Base-by-base conservation (phyloP, 2,329 filamentous ascomycete species). In the Monascus ruber region DNA sequence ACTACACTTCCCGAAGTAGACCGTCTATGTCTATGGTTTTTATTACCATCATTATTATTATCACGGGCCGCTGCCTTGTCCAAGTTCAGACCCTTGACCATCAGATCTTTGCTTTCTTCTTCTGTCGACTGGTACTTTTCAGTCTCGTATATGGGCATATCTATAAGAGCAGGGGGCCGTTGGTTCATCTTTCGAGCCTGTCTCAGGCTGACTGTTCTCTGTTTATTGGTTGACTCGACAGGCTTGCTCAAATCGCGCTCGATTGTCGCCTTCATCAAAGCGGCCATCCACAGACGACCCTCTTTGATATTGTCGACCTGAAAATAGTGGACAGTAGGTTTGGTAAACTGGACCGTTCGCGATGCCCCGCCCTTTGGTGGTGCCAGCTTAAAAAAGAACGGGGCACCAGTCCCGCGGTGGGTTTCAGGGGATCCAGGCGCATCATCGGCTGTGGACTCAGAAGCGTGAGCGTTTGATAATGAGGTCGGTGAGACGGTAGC, bases 361-460 rank as follows among this genome's bases (percentile, higher is more conserved):
- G 87, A 86, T 6, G 94, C 73, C 7, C 88, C 89, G 4, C 82
- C 77, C 43, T 89, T 84, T 1, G 91, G 91, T 1, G 91, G 91
- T 5, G 94, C 81, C 5, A 98, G 78, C 66, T 98, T 98, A 75
- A 98, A 98, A 55, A 96, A 96, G 66, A 98, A 98, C 56, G 93
- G 83, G 1, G 80, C 72, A 41, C 85, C 82, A 31, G 74, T 70
- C 50, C 58, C 49, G 47, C 52, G 49, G 51, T 56, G 53, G 43
- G 56, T 47, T 44, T 31, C 57, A 52, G 40, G 62, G 38, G 41
- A 59, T 28, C 44, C 52, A 24, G 48, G 48, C 5, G 50, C 47
- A 29, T 55, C 56, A 11, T 48, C 46, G 39, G 59, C 49, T 5
- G 62, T 54, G n/a, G 53, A 51, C 11, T 68, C 68, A 32, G 50